These are phyloP conservation scores for Apiotrichum gracile DNA, from an alignment of 1,284 basidiomycete species.

Conservation along the genomic window DNA sequence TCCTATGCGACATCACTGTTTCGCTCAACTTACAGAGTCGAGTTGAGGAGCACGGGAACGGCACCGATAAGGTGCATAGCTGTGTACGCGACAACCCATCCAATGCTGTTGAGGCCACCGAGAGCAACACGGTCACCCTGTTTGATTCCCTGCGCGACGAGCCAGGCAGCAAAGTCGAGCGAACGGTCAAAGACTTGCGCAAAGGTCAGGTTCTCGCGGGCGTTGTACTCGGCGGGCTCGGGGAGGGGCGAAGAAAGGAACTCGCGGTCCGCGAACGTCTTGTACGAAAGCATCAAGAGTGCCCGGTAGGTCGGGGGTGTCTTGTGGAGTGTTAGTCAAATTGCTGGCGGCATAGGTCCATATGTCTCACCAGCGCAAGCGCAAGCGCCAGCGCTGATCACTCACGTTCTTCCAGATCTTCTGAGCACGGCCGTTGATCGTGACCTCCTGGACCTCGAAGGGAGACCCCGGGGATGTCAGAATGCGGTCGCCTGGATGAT, in stretches of 20 bases:
- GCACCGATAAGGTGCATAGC: constrained; percentile 39
- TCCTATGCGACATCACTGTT: neutral
- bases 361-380: neutral
- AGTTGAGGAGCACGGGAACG: constrained; percentile 36
- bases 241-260: constrained; percentile 34
- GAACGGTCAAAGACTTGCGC: constrained; percentile 22
- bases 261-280: constrained; percentile 9
- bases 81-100: constrained; percentile 33
- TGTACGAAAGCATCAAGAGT: constrained; percentile 11
- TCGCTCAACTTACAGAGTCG: constrained; percentile 23
- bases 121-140: constrained; percentile 32
- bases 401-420: constrained; percentile 40
- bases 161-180: constrained; percentile 27
- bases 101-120: constrained; percentile 31
- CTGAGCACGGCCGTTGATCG: constrained; percentile 22
- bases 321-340: constrained; percentile 8
- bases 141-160: constrained; percentile 24
- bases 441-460: constrained; percentile 34
- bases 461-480: constrained; percentile 23
- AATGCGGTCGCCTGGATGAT: neutral
- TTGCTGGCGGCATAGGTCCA: too few relatives aligned
- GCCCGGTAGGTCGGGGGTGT: constrained; percentile 26
- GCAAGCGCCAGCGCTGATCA: neutral
- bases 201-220: constrained; percentile 23
- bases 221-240: neutral